Evolutionary conservation across 1,139 yeast genomes (phyloP), one percentile per base, ranked within the genome.

Genomic region (Diutina siamensis): DNA sequence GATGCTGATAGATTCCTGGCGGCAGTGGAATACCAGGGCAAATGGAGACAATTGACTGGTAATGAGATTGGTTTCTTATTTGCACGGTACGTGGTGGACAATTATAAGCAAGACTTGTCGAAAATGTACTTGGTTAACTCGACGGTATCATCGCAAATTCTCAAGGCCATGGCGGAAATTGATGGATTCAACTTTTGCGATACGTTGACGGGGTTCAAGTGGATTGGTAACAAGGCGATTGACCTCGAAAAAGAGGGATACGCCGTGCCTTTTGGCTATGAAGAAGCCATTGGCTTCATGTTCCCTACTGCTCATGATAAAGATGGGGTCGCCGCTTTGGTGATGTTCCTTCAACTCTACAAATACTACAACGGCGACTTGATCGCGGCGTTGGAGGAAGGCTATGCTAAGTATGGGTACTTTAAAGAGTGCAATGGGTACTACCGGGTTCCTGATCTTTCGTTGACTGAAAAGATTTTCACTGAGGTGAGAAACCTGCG

Each of bases 221-320:
- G 98, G 98, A 83, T 92, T 45, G 98, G 97, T 2, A 92, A 92
- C 59, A 75, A 79, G 51, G 94, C 96, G 1, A 77, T 83, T 34
- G 85, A 81, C 22, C 66, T 85, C 48, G 87, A 83, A 51, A 53
- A 59, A 0, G 61, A 74, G 38, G 95, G 95, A 0, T 78, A 59
- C 54, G 54, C 47, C 5, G 95, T 89, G 1, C 95, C 96, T 0
- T 87, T 88, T 67, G 97, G 86, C 0, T 92, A 76, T 58, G 98
- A 92, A 60, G 98, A 92, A 58, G 97, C 97, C 3, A 83, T 92
- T 53, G 98, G 98, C 2, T 92, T 79, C 64, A 87, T 92, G 97
- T 86, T 88, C 55, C 67, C 76, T 22, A 70, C 78, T n/a, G 86
- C 84, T 44, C 87, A 84, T 60, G 98, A 92, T 59, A 92, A 92